phyloP scores from a whole-genome alignment of 192 early-diverging fungal genomes.

The Coemansia sp. region DNA sequence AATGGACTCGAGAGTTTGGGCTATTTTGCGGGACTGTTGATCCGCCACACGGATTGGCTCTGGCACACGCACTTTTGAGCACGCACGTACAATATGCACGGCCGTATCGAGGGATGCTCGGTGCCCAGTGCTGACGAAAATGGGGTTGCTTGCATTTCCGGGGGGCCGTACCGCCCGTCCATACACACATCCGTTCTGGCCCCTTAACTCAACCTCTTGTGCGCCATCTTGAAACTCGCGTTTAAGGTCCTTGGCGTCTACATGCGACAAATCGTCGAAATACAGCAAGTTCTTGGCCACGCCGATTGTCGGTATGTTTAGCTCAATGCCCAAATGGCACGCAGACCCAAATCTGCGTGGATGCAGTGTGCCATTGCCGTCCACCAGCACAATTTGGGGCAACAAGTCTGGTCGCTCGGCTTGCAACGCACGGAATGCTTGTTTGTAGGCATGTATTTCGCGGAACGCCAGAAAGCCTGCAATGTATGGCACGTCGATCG shows the following conservation, averaged over 20 bases:
- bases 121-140: conserved; percentile 89
- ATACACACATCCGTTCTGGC: conserved; percentile 47
- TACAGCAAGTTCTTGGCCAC: conserved; percentile 89
- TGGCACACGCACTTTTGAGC: conserved; percentile 70
- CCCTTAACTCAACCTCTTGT: conserved; percentile 51
- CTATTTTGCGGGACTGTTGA: conserved; percentile 29
- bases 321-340: conserved; percentile 73
- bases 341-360: conserved; percentile 87
- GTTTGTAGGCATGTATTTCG: conserved; percentile 66
- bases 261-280: conserved; percentile 55
- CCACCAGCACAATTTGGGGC: conserved; percentile 81
- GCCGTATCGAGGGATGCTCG: conserved; percentile 68
- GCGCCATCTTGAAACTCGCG: conserved; percentile 31
- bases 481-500: conserved; percentile 76
- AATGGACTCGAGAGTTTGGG: conserved; percentile 23
- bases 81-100: conserved; percentile 62
- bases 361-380: conserved; percentile 87
- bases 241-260: conserved; percentile 59
- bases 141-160: conserved; percentile 64
- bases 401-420: conserved; percentile 53
- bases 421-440: conserved; percentile 59
- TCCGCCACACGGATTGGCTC: conserved; percentile 94
- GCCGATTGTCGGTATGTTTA: conserved; percentile 78
- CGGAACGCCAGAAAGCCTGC: conserved; percentile 91
- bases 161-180: conserved; percentile 58